Base-by-base conservation (phyloP, 2,329 filamentous ascomycete genomes). In the Penicillium sp. region DNA sequence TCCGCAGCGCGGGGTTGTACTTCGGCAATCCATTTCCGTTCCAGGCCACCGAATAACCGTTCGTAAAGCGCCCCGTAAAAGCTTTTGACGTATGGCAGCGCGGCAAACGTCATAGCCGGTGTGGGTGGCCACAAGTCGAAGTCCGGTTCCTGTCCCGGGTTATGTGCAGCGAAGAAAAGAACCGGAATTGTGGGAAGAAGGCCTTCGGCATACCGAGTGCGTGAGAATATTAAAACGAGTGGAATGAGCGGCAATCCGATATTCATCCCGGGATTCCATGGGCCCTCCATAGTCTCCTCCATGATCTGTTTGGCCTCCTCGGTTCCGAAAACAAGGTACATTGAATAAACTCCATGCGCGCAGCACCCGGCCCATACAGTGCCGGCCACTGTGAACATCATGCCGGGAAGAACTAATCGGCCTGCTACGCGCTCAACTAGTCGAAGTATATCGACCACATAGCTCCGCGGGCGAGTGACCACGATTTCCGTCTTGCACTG, bases 401-500 rank as follows among this genome's bases (percentile, higher is more conserved):
- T 82, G 3, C 87, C 81, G 6, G 94, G 84, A 5, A 93, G 73
- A 23, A 89, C 80, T 12, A 91, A 79, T 35, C 73, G 82, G 62
- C 76, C 84, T 70, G 80, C 86, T 73, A 77, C 70, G 38, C 79
- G 77, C 66, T 88, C 82, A 10, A 90, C 62, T 17, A 78, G 73
- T 50, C 89, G 84, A 60, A 87, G 83, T 0, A 87, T 68, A 53
- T 88, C 84, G 29, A 97, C 86, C 23, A 94, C 75, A 23, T 85
- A 79, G 69, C 93, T 92, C 68, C 83, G 85, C 15, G 90, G 89
- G 49, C 93, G 87, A 50, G 88, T 84, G 29, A 97, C 81, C 52
- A 84, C 79, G 67, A 97, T 96, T 64, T 86, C 83, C 2, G 86
- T 83, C 73, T 96, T 94, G 82, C 94, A 99, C 61, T 96, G 90